Base-by-base conservation (phyloP, 768 basidiomycete species). In the Panus rudis region DNA sequence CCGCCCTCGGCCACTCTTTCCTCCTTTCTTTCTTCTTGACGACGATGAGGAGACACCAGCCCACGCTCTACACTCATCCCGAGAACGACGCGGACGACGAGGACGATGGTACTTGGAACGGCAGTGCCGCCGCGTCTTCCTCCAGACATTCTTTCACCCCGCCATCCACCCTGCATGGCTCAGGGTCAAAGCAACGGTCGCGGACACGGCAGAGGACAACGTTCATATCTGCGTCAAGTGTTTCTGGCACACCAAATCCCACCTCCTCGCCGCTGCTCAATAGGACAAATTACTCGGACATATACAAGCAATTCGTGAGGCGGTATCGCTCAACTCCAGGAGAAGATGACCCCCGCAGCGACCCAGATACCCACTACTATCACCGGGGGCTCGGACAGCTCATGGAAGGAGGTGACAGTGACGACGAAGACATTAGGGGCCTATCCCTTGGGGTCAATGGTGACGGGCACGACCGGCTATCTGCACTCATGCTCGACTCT, bases 331-430 rank as follows among this genome's bases (percentile, higher is more conserved):
- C 81, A 5, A 73, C 73, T 46, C 68, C 73, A n/a, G 73, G 68
- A 20, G 70, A 74, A 37, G 83, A 84, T 47, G 83, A 88, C 60
- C 75, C 78, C 19, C 74, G 81, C 45, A 78, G 79, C 53, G 88
- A 90, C 58, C 83, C 85, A n/a, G 87, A 90, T 58, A 80, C 76
- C 51, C 81, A 89, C 57, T 88, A 86, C 61, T 83, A 81, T 60
- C 79, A 86, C 57, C 72, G 77, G 39, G 85, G 84, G 13, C 63
- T 83, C 5, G 79, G 81, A 30, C 73, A 85, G 50, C 72, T 76
- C 4, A 73, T 80, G 51, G 82, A 79, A 32, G 80, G 73, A 21
- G 83, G 81, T 37, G 76, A 78, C 44, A 87, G 81, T 52, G 86
- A 89, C 45, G 88, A 91, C 48, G 87, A 91, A 46, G 79, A 81